Percentiles rank a stretch among this genome's conserved stretches.
phyloP scores from a whole-genome alignment of 305 asterid genomes.

The Plantago rigida region DNA sequence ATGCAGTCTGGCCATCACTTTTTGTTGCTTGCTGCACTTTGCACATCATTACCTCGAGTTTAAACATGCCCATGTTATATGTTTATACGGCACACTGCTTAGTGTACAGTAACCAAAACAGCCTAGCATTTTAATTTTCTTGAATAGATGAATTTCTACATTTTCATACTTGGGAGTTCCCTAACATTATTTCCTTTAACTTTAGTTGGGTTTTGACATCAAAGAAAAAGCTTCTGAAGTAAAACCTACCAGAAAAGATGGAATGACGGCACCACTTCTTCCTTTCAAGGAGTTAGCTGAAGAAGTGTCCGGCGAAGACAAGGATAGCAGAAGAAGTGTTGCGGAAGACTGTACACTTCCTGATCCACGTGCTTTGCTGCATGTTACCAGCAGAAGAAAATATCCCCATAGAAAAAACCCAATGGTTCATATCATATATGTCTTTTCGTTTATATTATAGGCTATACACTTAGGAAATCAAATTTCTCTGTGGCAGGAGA shows the following conservation, averaged over 20 bases:
- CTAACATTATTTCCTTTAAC: conserved; percentile 31
- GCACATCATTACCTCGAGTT: conserved; percentile 19
- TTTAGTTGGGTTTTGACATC: conserved; percentile 41
- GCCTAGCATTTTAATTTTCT: conserved; percentile 12
- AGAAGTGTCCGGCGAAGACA: conserved; percentile 43
- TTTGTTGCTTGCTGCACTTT: conserved; percentile 7
- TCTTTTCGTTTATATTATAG: conserved; percentile 11
- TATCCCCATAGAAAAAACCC: conserved; percentile 47
- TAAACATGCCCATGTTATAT: conserved; percentile 3
- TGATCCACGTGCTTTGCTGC: conserved; percentile 56
- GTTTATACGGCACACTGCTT: conserved; percentile 1
- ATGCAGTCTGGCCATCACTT: conserved; percentile 4
- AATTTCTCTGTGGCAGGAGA: conserved; percentile 47
- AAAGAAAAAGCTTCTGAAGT: conserved; percentile 44
- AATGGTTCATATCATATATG: conserved; percentile 38
- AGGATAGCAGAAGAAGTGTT: conserved; percentile 29
- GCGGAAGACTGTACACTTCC: conserved; percentile 50
- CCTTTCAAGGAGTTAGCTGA: conserved; percentile 62
- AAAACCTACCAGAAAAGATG: conserved; percentile 37
- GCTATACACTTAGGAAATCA: conserved; percentile 15
- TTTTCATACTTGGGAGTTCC: conserved; percentile 15
- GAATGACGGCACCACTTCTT: conserved; percentile 43
- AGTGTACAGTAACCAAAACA: neutral
- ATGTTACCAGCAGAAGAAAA: conserved; percentile 85
- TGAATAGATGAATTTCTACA: conserved; percentile 1